These are phyloP conservation scores for Volutella citrinella DNA, from an alignment of 2,329 filamentous ascomycete genomes.

Conservation along the genomic window DNA sequence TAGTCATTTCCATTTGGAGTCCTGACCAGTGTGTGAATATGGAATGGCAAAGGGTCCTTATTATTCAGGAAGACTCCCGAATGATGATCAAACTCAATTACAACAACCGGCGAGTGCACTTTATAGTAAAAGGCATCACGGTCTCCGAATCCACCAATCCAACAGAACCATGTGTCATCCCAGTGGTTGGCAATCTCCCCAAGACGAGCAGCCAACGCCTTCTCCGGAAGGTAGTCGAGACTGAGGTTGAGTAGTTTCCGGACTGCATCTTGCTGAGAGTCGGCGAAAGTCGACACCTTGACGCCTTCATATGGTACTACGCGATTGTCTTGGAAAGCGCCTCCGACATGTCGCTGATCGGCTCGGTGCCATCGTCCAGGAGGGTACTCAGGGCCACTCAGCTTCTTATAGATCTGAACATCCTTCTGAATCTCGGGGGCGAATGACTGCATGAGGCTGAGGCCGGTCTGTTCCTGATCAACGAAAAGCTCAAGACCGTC, in stretches of 20 bases:
- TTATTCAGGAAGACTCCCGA: constrained; percentile 74
- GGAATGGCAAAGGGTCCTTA: constrained; percentile 67
- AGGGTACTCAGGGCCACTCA: constrained; percentile 64
- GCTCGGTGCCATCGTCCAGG: constrained; percentile 70
- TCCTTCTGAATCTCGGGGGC: constrained; percentile 1
- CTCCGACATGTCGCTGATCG: constrained; percentile 72
- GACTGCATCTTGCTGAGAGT: constrained; percentile 4
- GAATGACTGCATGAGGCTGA: constrained; percentile 63
- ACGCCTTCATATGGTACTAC: constrained; percentile 70
- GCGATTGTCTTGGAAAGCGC: constrained; percentile 73
- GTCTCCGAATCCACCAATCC: constrained; percentile 68
- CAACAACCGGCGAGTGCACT: constrained; percentile 69
- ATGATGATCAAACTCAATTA: constrained; percentile 75
- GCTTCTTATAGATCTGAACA: constrained; percentile 35
- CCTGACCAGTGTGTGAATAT: constrained; percentile 70
- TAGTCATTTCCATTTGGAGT: constrained; percentile 75
- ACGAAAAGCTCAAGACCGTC: constrained; percentile 64
- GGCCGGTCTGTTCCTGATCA: constrained; percentile 58
- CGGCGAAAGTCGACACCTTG: constrained; percentile 28
- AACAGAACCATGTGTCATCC: constrained; percentile 69
- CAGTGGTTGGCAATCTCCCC: constrained; percentile 52
- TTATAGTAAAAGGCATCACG: constrained; percentile 72
- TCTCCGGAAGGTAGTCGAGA: constrained; percentile 8
- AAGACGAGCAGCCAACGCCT: constrained; percentile 33
- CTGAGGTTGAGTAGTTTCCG: constrained; percentile 3